Evolutionary conservation across 441 rosid species (phyloP), one percentile per base, ranked within the genome.

Genomic region (Corymbia citriodora): DNA sequence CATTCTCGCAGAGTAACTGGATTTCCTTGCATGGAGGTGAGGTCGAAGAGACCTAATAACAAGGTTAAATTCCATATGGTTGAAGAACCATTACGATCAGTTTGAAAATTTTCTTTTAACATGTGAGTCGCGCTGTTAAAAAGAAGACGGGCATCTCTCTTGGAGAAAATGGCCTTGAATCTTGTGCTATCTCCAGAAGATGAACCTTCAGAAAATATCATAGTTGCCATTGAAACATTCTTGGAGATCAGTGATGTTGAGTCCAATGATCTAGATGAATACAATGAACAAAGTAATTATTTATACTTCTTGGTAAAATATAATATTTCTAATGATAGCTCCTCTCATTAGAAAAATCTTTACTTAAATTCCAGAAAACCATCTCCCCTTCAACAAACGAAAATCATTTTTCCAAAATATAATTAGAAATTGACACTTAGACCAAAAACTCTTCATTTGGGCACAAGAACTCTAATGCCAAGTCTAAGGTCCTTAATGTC

Each of bases 301-400:
- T 40, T 74, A 9, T 74, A 12, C 25, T 72, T 72, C 82, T 33
- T 72, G 1, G 27, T 72, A 10, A 72, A 19, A 23, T 48, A 33
- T 33, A 33, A 1, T 6, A 70, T 33, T 70, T 31, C 1, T 33
- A 33, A 70, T 21, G 0, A 17, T 70, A n/a, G 0, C 14, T 33
- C 1, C 14, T 70, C 81, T 70, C 27, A 9, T 18, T 70, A 1
- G 45, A n/a, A 14, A 63, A 63, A 29, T 63, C 10, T 63, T 29
- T 14, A 18, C 33, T 29, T 14, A 29, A 29, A 63, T 63, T 63
- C 4, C 27, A 63, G 33, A 63, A 29, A 63, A 63, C 3, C 2
- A 29, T 63, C 29, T 63, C 0, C 16, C 0, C 0, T 63, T 63
- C 13, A 29, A 29, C 70, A 63, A 63, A 63, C 0, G 4, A 29